phyloP scores from a whole-genome alignment of 371 early-diverging fungal genomes.

The Rhizopus microsporus region DNA sequence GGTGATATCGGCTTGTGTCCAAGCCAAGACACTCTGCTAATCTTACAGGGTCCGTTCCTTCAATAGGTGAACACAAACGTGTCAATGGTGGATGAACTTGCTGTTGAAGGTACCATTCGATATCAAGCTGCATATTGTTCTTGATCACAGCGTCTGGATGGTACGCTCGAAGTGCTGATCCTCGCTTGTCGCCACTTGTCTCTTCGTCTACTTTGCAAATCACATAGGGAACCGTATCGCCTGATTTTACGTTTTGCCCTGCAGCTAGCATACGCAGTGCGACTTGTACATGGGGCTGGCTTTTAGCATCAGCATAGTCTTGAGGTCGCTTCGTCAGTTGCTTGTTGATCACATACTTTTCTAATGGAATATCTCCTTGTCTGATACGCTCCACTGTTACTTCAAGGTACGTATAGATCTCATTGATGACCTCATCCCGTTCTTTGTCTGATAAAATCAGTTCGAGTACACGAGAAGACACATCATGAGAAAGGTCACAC shows the following conservation, averaged over 20 bases:
- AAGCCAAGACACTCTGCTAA: constrained; percentile 87
- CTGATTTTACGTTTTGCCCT: constrained; percentile 75
- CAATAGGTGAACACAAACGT: constrained; percentile 87
- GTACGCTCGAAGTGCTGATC: constrained; percentile 79
- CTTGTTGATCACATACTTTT: constrained; percentile 95
- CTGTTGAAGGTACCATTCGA: constrained; percentile 95
- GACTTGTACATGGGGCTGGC: constrained; percentile 97
- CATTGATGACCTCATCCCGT: constrained; percentile 75
- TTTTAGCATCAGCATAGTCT: constrained; percentile 87
- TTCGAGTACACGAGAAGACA: constrained; percentile 77
- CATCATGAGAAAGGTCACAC: constrained; percentile 93
- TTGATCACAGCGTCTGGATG: constrained; percentile 88
- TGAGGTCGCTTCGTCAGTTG: constrained; percentile 92
- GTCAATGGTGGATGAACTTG: constrained; percentile 97
- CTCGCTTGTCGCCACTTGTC: constrained; percentile 36
- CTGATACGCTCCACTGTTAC: constrained; percentile 76
- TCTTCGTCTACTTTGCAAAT: constrained; percentile 76
- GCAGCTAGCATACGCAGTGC: constrained; percentile 83
- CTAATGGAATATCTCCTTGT: constrained; percentile 67
- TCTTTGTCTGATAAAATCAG: constrained; percentile 76
- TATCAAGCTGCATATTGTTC: constrained; percentile 68
- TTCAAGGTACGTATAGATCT: constrained; percentile 76
- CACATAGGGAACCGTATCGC: constrained; percentile 97
- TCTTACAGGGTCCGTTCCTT: constrained; percentile 79
- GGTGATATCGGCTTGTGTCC: constrained; percentile 69